Percentiles rank a stretch among this genome's conserved stretches.
phyloP scores from a whole-genome alignment of 2,329 filamentous ascomycete genomes.

The Trichoderma afroharzianum region DNA sequence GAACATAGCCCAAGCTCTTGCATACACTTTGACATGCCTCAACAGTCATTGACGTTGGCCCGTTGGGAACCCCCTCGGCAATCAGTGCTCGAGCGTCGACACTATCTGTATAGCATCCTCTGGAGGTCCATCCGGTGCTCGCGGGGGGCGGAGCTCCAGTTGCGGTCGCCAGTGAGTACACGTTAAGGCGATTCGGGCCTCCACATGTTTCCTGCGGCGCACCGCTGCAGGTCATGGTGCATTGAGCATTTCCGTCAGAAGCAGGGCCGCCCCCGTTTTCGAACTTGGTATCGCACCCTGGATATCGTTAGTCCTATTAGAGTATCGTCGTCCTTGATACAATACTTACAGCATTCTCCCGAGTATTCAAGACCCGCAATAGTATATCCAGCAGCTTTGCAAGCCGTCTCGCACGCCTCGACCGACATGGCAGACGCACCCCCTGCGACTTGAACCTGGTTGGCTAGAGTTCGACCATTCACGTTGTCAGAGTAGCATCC shows the following conservation, averaged over 20 bases:
- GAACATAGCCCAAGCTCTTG: not conserved
- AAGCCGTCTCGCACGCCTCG: not conserved
- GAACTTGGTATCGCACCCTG: slow-evolving; percentile 1
- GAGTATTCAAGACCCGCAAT: not conserved
- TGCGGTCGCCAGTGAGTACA: not conserved
- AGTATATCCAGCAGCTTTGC: not conserved
- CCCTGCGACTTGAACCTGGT: slow-evolving; percentile 1
- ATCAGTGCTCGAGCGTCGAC: not conserved
- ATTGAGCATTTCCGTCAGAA: slow-evolving; percentile 4
- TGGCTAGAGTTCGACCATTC: not conserved
- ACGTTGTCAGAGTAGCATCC: not conserved
- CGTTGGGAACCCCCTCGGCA: not conserved
- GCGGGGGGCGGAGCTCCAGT: not conserved
- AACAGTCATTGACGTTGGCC: not conserved
- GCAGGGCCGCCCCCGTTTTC: not conserved
- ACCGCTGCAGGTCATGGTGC: slow-evolving; percentile 7
- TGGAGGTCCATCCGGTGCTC: not conserved
- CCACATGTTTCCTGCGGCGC: not conserved
- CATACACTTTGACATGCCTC: slow-evolving; percentile 2
- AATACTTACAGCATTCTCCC: slow-evolving; percentile 1
- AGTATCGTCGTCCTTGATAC: not conserved
- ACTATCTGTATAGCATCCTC: slow-evolving; percentile 1
- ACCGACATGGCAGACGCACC: slow-evolving; percentile 3
- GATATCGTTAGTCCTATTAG: not conserved
- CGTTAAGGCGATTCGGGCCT: not conserved